These are phyloP conservation scores for Fusarium scirpi DNA, from an alignment of 2,329 filamentous ascomycete species.

Conservation along the genomic window DNA sequence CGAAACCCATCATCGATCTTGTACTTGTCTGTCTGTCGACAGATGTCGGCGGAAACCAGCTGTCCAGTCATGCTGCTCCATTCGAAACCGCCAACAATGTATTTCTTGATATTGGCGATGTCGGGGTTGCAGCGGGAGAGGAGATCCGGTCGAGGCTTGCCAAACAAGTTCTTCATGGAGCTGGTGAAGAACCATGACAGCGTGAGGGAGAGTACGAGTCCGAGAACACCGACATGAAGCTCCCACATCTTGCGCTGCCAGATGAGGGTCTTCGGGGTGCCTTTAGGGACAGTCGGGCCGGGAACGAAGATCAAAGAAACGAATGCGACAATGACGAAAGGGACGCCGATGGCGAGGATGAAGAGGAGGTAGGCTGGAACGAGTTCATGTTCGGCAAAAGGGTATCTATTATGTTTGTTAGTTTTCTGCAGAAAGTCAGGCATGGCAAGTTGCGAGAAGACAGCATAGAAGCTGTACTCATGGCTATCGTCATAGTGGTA, in stretches of 20 bases:
- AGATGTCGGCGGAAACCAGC: constrained; percentile 82
- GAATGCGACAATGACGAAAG: constrained; percentile 75
- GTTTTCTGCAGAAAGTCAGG: background rate
- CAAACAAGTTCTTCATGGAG: constrained; percentile 83
- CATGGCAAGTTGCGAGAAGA: background rate
- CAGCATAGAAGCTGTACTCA: background rate
- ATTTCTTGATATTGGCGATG: constrained; percentile 67
- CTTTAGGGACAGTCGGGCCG: constrained; percentile 72
- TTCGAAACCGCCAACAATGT: constrained; percentile 72
- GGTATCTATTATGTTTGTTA: constrained; percentile 65
- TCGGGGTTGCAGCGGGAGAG: constrained; percentile 84
- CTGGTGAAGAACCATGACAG: constrained; percentile 84
- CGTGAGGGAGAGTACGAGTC: constrained; percentile 78
- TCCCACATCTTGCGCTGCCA: constrained; percentile 93
- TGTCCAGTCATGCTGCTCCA: constrained; percentile 68
- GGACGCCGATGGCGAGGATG: constrained; percentile 72
- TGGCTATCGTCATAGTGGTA: background rate
- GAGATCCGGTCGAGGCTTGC: constrained; percentile 82
- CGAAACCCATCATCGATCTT: constrained; percentile 84
- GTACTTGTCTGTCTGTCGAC: constrained; percentile 70
- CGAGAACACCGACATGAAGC: constrained; percentile 86
- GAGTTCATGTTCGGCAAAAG: constrained; percentile 76
- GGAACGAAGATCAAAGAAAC: constrained; percentile 79
- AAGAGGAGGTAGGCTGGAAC: constrained; percentile 75
- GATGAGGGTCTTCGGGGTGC: constrained; percentile 72